These are phyloP conservation scores for Phaeosphaeriaceae sp. DNA, from an alignment of 2,329 filamentous ascomycete species.

Conservation along the genomic window DNA sequence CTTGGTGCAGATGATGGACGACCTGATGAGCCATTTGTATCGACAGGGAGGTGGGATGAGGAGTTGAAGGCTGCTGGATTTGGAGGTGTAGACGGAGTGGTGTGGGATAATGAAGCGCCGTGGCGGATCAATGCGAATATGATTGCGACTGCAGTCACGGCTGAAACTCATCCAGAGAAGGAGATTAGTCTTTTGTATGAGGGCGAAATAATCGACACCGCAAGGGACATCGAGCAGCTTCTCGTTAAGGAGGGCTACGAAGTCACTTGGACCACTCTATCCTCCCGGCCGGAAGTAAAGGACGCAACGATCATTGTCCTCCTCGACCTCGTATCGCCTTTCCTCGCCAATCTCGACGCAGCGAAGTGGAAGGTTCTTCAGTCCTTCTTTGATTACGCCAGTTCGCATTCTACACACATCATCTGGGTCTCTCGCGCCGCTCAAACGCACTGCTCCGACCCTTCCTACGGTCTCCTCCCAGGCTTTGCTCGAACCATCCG, in stretches of 20 bases:
- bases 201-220: background rate
- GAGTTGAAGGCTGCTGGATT: background rate
- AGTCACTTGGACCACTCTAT: background rate
- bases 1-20: background rate
- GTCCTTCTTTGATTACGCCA: background rate
- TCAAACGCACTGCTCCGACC: constrained; percentile 34
- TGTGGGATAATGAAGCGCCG: background rate
- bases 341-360: background rate
- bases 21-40: background rate
- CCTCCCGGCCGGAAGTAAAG: background rate
- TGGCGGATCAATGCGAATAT: background rate
- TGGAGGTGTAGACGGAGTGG: background rate
- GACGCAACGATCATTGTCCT: background rate
- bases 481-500: constrained; percentile 40
- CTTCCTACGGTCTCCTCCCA: constrained; percentile 32
- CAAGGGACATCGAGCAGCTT: background rate
- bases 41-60: background rate
- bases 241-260: background rate
- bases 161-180: background rate
- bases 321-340: background rate
- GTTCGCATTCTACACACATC: background rate
- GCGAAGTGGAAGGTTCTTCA: background rate
- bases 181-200: background rate
- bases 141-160: background rate
- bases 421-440: constrained; percentile 39